These are phyloP conservation scores for Trametopsis cervina DNA, from an alignment of 768 basidiomycete species.

Conservation along the genomic window DNA sequence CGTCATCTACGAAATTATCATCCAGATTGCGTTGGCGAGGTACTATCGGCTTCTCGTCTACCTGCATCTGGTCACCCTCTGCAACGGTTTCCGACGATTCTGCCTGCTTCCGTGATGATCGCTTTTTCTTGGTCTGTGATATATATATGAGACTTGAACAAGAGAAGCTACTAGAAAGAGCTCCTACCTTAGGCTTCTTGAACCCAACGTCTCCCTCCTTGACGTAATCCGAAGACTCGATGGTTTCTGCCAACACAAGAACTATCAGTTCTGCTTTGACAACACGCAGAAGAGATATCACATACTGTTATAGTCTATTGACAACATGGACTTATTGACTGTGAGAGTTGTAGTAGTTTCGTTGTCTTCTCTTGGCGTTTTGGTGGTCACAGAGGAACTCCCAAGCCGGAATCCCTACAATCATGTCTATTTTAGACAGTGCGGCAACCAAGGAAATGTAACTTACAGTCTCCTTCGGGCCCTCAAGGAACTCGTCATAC, in stretches of 20 bases:
- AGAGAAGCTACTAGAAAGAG: not conserved
- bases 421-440: slow-evolving; percentile 7
- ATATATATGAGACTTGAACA: not conserved
- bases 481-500: slow-evolving; percentile 88
- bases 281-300: slow-evolving; percentile 15
- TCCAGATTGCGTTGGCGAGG: slow-evolving; percentile 69
- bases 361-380: slow-evolving; percentile 35
- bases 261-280: slow-evolving; percentile 15
- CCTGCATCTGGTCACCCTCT: slow-evolving; percentile 60
- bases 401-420: slow-evolving; percentile 84
- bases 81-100: slow-evolving; percentile 42
- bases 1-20: slow-evolving; percentile 93
- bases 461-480: slow-evolving; percentile 56
- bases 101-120: slow-evolving; percentile 58
- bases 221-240: slow-evolving; percentile 81
- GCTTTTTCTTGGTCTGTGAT: slow-evolving; percentile 89
- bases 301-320: slow-evolving; percentile 88
- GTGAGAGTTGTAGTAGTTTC: slow-evolving; percentile 42
- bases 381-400: slow-evolving; percentile 36
- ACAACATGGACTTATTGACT: slow-evolving; percentile 75
- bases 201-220: slow-evolving; percentile 91
- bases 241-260: slow-evolving; percentile 61
- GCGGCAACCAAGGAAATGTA: not conserved
- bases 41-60: slow-evolving; percentile 68
- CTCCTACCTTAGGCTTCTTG: slow-evolving; percentile 82